Evolutionary conservation across 495 filamentous ascomycete species (phyloP).

Genomic region (Aspergillus panamensis): DNA sequence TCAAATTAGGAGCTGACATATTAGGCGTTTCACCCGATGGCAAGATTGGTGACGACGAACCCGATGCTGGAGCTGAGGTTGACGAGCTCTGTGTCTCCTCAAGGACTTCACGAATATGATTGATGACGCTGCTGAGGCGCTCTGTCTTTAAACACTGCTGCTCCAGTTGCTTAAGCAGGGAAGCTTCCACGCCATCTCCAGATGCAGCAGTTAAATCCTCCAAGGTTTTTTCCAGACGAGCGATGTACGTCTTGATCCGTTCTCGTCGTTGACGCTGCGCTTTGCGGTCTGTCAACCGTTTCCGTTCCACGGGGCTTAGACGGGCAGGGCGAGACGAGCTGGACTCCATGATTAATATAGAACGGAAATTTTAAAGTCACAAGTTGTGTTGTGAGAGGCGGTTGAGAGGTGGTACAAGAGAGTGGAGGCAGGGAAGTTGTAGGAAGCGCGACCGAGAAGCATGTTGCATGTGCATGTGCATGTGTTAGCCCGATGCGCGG

Average conservation of each 20-base stretch:
- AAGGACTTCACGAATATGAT: slow-evolving; percentile 13
- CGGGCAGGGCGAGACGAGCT: slow-evolving; percentile 5
- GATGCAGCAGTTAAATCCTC: slow-evolving; percentile 13
- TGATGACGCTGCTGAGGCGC: slow-evolving; percentile 13
- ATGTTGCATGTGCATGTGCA: no score
- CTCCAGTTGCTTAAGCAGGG: slow-evolving; percentile 16
- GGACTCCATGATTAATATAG: slow-evolving; percentile 1
- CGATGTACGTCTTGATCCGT: slow-evolving; percentile 15
- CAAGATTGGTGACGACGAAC: not conserved
- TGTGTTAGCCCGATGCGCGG: not conserved
- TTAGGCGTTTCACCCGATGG: not conserved
- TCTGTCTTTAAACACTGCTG: slow-evolving; percentile 10
- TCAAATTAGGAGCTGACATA: not conserved
- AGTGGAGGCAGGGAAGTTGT: not conserved
- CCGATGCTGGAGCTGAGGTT: not conserved
- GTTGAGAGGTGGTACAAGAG: no score
- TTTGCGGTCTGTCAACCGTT: slow-evolving; percentile 16
- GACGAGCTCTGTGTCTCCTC: slow-evolving; percentile 8
- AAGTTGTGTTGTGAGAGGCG: not conserved
- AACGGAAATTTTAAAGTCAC: not conserved
- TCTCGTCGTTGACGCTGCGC: slow-evolving; percentile 16
- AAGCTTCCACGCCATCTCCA: slow-evolving; percentile 11
- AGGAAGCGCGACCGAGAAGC: not conserved
- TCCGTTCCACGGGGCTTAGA: slow-evolving; percentile 11
- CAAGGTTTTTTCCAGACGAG: slow-evolving; percentile 11